Evolutionary conservation across 179 eudicot species (phyloP), one percentile per base, ranked within the genome.

Genomic region (Kewa caespitosa): DNA sequence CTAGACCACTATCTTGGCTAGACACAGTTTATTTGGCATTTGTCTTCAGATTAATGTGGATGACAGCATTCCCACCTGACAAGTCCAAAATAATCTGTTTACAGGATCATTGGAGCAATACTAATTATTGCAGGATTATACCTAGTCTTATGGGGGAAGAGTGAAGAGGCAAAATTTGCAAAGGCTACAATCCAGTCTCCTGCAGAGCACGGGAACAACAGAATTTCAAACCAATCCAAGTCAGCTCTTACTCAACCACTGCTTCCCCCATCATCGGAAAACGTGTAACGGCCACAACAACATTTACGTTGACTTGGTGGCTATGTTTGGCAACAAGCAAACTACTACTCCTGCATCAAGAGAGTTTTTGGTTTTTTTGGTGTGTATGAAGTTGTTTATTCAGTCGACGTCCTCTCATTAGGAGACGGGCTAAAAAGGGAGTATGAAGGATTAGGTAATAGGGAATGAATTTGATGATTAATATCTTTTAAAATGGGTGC

Each of bases 241-340:
- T 68, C 92, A 18, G 80, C 86, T 66, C 86, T 91, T 78, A 85
- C 90, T 76, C 98, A 93, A 80, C 98, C 98, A 31, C 89, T 93
- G 18, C 97, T 93, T 52, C 78, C 91, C 43, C 84, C 85, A 70
- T 85, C 93, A 73, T 82, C 94, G 46, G 92, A 89, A 77, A 85
- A 69, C 70, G 94, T 86, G 84, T 94, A 87, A 84, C 38, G 6
- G 71, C 63, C 61, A 67, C 81, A 46, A 38, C 69, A 67, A 59
- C 33, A 67, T 39, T 43, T 28, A 69, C 43, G 61, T 67, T 37
- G 30, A 23, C 39, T 46, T 50, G n/a, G 59, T 71, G 78, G 68
- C 72, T 60, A 41, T 27, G 77, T n/a, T 75, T 72, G 61, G 77
- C 39, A 75, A 70, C 74, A 76, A 61, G 68, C 74, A 76, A 79